Base-by-base conservation (phyloP, 75 land plant genomes). In the Cunninghamia lanceolata region DNA sequence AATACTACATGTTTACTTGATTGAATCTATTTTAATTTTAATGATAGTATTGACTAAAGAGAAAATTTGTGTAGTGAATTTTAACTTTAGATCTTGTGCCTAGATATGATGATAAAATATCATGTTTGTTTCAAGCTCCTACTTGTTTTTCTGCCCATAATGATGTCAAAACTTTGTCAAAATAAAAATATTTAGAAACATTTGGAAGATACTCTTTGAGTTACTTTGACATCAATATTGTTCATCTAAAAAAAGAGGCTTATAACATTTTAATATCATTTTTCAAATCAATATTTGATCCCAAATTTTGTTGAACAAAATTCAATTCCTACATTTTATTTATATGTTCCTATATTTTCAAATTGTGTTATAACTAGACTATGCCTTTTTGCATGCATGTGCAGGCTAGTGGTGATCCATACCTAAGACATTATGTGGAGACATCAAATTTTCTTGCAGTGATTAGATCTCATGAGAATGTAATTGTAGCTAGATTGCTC, bases 401-500 rank as follows among this genome's bases (percentile, higher is more conserved):
- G 89, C 91, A 99, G 71, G 95, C 94, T 10, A 96, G 93, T 88
- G 99, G 99, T 14, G 95, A 96, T 88, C 96, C 93, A 28, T 98
- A 95, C 87, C 88, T 98, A 85, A 91, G 86, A 81, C 99, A 98
- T 88, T 98, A 99, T 85, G 91, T 96, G 89, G 99, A 98, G 81
- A 98, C 99, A 1, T 99, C 97, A 1, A 85, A 92, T 75, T 77
- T 93, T 84, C 90, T 98, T 78, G 99, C 99, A 1, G 78, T 39
- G 74, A 92, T 94, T 86, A 97, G 99, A 39, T 99, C 97, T 42
- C 95, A 90, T 86, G 86, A 95, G 28, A 88, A 94, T 9, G 99
- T 98, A 32, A 96, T 98, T 46, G 96, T 97, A 43, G 99, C 99
- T 63, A 99, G 99, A 75, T 94, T 98, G 47, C 92, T 98, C 40